phyloP scores from a whole-genome alignment of 2,329 filamentous ascomycete genomes.

The Arthroderma uncinatum region DNA sequence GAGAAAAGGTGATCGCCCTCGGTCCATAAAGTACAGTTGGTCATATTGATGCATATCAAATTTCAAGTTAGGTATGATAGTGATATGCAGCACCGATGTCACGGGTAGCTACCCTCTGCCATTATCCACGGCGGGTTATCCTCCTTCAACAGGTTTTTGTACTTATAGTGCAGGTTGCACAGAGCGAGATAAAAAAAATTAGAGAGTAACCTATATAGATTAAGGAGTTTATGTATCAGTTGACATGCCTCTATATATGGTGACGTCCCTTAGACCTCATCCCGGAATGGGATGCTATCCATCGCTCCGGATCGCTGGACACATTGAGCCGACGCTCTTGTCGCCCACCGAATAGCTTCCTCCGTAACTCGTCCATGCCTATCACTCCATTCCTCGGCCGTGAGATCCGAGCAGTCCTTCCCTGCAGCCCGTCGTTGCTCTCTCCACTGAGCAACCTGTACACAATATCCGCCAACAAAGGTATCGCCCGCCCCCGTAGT shows the following conservation, averaged over 20 bases:
- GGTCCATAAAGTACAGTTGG: no score
- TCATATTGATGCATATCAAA: no score
- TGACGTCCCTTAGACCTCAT: constrained; percentile 26
- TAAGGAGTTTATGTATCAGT: no score
- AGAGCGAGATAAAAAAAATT: no score
- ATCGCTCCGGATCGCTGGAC: constrained; percentile 38
- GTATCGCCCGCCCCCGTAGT: constrained; percentile 93
- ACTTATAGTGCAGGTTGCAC: no score
- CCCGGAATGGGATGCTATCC: constrained; percentile 39
- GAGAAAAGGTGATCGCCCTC: no score
- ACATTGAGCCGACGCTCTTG: constrained; percentile 34
- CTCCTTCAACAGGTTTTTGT: no score
- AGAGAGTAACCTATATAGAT: no score
- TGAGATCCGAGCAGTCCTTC: constrained; percentile 41
- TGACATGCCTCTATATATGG: neutral
- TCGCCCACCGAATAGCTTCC: constrained; percentile 34
- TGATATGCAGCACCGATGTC: no score
- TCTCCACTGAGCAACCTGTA: constrained; percentile 51
- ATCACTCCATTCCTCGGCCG: constrained; percentile 24
- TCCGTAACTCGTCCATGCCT: constrained; percentile 37
- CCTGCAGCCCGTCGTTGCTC: constrained; percentile 30
- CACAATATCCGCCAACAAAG: constrained; percentile 79
- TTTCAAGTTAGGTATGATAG: no score
- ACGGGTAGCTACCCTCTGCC: no score
- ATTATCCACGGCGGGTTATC: no score